Evolutionary conservation across 1,284 basidiomycete genomes (phyloP), one percentile per base, ranked within the genome.

Genomic region (Wallemia ichthyophaga): DNA sequence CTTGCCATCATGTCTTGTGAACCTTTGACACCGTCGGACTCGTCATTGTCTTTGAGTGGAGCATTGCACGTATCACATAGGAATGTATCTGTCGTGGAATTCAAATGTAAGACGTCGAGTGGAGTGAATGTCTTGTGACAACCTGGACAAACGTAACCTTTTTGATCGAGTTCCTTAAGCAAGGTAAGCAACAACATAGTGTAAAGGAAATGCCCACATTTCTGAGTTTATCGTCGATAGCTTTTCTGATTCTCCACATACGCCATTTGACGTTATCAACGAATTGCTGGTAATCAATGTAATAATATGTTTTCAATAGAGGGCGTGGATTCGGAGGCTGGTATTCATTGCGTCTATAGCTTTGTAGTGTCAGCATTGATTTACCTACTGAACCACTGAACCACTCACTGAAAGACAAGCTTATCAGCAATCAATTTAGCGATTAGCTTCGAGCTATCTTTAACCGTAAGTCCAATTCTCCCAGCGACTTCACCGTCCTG

Each of bases 251-350:
- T 67, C 85, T 83, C n/a, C 87, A 85, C 61, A 98, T 80, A 32
- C 89, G 77, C 85, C 92, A 98, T 70, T 96, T 95, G 67, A 92
- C 85, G 57, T 96, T 88, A 68, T 98, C 89, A 71, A 87, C 87
- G 67, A 95, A 92, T 66, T 83, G 79, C 65, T 87, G 82, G 70
- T 89, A 92, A 73, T 98, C 84, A 67, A 99, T 83, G 71, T 86
- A 96, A 73, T 88, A 98, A 73, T 96, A 99, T 65, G 84, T 82
- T 65, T 48, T 48, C 13, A 48, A 21, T 5, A 48, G 37, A 3
- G 37, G 37, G n/a, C 79, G 78, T 61, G 80, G 79, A 60, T 81
- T 80, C 57, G 83, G 48, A 25, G 27, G 31, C 23, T 59, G 57
- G 21, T 32, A 27, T 58, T 58, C 21, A 27, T 27, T 32, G 15